Evolutionary conservation across 352 stramenopile genomes (phyloP).

Genomic region (Pythium pyrilobum): DNA sequence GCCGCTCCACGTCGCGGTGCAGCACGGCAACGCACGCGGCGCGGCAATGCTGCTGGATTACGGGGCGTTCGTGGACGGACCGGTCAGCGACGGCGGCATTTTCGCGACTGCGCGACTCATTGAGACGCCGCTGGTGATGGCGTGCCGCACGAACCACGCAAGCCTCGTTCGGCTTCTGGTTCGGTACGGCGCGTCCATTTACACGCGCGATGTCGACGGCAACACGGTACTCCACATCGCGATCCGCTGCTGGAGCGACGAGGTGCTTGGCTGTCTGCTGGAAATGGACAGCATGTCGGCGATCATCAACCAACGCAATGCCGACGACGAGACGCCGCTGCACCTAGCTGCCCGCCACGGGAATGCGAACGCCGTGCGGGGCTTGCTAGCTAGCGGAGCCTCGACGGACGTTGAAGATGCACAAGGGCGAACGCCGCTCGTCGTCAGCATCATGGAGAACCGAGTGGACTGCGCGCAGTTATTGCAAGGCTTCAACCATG

Average conservation of each 20-base stretch:
- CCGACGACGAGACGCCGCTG: slow-evolving; percentile 82
- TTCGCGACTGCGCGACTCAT: neutral
- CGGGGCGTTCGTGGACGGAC: slow-evolving; percentile 32
- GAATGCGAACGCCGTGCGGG: slow-evolving; percentile 32
- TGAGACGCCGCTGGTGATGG: slow-evolving; percentile 39
- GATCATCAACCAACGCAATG: slow-evolving; percentile 87
- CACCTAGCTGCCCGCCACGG: slow-evolving; percentile 76
- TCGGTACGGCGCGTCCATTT: slow-evolving; percentile 52
- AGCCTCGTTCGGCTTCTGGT: slow-evolving; percentile 42
- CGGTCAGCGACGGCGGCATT: neutral
- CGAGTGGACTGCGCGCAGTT: slow-evolving; percentile 59
- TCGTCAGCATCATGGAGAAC: slow-evolving; percentile 70
- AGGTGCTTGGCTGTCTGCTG: slow-evolving; percentile 73
- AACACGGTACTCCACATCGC: slow-evolving; percentile 86
- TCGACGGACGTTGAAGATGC: slow-evolving; percentile 43
- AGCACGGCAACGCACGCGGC: slow-evolving; percentile 35
- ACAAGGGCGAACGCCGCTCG: slow-evolving; percentile 50
- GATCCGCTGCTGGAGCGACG: slow-evolving; percentile 74
- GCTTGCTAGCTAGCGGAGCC: slow-evolving; percentile 38
- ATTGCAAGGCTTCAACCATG: slow-evolving; percentile 35
- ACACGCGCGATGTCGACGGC: slow-evolving; percentile 65
- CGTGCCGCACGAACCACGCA: slow-evolving; percentile 34
- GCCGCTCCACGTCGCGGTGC: slow-evolving; percentile 44
- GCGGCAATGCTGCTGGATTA: slow-evolving; percentile 43
- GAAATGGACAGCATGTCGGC: slow-evolving; percentile 36